Conservation (phyloP, 768 basidiomycete genomes). For the Tylopilus vinaceipallidus region DNA sequence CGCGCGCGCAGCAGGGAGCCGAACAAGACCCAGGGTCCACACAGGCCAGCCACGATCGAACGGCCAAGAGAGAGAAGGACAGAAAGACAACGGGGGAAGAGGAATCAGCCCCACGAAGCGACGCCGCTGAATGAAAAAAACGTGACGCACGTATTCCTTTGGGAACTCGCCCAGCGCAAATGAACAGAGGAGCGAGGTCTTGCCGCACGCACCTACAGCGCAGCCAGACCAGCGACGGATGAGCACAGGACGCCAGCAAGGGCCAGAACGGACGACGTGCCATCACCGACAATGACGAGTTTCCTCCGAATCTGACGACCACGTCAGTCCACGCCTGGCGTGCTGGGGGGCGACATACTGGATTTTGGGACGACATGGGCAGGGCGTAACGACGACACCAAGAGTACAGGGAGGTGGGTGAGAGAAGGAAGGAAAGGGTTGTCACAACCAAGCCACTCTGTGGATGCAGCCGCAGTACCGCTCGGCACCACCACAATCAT, state of each 20-base stretch:
- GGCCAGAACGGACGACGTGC: slow-evolving; percentile 45
- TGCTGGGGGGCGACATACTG: slow-evolving; percentile 42
- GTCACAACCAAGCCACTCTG: slow-evolving; percentile 21
- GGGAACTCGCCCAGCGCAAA: slow-evolving; percentile 95
- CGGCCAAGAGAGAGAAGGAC: not conserved
- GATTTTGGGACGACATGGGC: slow-evolving; percentile 53
- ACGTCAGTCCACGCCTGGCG: not conserved
- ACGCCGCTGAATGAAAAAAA: not conserved
- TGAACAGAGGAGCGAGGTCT: slow-evolving; percentile 87
- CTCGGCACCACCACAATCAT: slow-evolving; percentile 28
- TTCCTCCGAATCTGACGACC: slow-evolving; percentile 79
- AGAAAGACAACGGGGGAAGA: too few relatives aligned
- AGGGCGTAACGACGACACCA: not conserved
- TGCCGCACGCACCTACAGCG: slow-evolving; percentile 96
- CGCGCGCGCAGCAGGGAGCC: too few relatives aligned
- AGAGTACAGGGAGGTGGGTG: not conserved
- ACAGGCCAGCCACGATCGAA: too few relatives aligned
- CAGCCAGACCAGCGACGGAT: too few relatives aligned
- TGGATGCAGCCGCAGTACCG: slow-evolving; percentile 26
- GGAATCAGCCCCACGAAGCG: too few relatives aligned
- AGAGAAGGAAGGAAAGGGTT: slow-evolving; percentile 15
- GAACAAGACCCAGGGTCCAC: too few relatives aligned
- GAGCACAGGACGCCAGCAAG: too few relatives aligned
- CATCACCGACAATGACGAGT: slow-evolving; percentile 96
- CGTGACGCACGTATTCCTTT: slow-evolving; percentile 82